Conservation (phyloP, 345 rosid genomes). For the Gossypium herbaceum region DNA sequence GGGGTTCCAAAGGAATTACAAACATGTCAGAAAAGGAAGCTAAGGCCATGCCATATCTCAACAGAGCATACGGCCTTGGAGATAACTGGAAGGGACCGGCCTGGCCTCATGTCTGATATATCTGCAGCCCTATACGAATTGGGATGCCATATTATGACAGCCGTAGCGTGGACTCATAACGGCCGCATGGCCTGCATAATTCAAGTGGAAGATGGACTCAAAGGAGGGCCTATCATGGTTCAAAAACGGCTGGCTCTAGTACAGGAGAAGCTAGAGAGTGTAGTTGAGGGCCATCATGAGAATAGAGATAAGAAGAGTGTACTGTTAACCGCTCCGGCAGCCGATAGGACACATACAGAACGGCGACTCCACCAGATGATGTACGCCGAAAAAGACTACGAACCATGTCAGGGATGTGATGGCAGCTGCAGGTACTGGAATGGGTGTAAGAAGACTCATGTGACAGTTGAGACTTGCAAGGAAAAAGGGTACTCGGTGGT, state of each 20-base stretch:
- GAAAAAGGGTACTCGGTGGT: conserved; percentile 77
- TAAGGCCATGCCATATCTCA: conserved; percentile 49
- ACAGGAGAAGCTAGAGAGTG: conserved; percentile 50
- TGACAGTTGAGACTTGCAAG: conserved; percentile 56
- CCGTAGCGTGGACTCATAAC: conserved; percentile 83
- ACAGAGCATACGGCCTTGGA: conserved; percentile 72
- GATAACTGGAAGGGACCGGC: conserved; percentile 64
- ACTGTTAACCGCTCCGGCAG: conserved; percentile 40
- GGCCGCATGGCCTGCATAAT: conserved; percentile 57
- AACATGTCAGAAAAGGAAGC: conserved; percentile 37
- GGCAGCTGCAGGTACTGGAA: conserved; percentile 35
- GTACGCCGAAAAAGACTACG: conserved; percentile 57
- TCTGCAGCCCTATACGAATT: conserved; percentile 57
- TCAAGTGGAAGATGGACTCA: conserved; percentile 56
- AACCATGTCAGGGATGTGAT: conserved; percentile 50
- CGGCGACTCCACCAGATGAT: conserved; percentile 84
- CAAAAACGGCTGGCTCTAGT: conserved; percentile 42
- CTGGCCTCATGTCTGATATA: conserved; percentile 78
- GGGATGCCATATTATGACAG: conserved; percentile 64
- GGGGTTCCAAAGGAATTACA: conserved; percentile 38
- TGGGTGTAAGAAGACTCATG: conserved; percentile 53
- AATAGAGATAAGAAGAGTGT: conserved; percentile 52
- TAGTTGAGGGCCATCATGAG: conserved; percentile 60
- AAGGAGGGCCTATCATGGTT: conserved; percentile 53
- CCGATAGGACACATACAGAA: conserved; percentile 62